Conservation (phyloP, 1,284 basidiomycete genomes). For the Papiliotrema nemorosa region DNA sequence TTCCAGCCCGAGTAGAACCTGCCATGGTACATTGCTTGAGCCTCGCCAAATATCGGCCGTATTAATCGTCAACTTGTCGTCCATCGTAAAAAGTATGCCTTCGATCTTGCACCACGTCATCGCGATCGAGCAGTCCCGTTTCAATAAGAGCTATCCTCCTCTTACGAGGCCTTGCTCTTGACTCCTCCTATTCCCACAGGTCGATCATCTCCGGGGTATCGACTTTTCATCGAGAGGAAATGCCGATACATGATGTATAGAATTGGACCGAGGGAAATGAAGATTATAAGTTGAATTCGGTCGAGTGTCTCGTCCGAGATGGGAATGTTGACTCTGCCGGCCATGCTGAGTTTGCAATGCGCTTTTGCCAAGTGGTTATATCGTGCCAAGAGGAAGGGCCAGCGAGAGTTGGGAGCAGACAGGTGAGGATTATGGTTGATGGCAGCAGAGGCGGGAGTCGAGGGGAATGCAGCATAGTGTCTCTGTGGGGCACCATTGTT, state of each 20-base stretch:
- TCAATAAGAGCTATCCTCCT: not conserved
- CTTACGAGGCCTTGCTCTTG: not conserved
- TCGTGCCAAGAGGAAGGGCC: not conserved
- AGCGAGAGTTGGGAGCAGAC: not conserved
- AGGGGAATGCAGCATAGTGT: no score
- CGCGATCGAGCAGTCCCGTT: no score
- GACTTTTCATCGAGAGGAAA: slow-evolving; percentile 12
- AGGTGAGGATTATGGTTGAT: no score
- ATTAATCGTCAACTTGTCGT: no score
- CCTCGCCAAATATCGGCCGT: no score
- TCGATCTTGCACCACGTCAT: no score
- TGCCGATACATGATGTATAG: slow-evolving; percentile 18
- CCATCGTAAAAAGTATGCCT: no score
- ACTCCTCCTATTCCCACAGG: not conserved
- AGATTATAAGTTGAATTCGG: slow-evolving; percentile 8
- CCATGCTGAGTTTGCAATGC: not conserved
- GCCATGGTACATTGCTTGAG: no score
- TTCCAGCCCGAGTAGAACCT: no score
- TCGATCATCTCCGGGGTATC: slow-evolving; percentile 8
- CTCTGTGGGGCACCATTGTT: no score
- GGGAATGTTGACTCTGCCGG: slow-evolving; percentile 10
- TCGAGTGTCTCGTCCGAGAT: slow-evolving; percentile 14
- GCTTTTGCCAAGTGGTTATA: no score
- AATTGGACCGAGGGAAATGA: slow-evolving; percentile 16
- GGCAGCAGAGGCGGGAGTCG: no score